These are phyloP conservation scores for Dryas octopetala DNA, from an alignment of 306 rosid species.

Conservation along the genomic window DNA sequence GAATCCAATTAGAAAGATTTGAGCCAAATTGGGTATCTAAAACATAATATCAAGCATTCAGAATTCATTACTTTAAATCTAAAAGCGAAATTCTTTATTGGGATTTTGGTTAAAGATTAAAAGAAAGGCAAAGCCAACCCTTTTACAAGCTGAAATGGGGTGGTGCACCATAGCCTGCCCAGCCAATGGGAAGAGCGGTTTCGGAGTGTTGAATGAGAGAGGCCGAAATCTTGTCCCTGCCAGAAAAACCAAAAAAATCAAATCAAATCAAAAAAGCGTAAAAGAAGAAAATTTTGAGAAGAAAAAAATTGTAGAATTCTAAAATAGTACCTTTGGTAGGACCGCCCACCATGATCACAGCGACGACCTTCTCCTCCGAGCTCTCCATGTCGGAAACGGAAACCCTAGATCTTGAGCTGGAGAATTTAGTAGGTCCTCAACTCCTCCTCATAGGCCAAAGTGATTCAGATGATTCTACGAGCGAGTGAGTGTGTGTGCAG, in stretches of 20 bases:
- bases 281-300: background rate
- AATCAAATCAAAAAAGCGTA: slow-evolving; percentile 11
- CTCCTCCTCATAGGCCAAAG: background rate
- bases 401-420: slow-evolving; percentile 40
- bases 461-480: background rate
- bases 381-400: slow-evolving; percentile 49
- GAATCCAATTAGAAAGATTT: slow-evolving; percentile 84
- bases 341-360: slow-evolving; percentile 98
- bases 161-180: slow-evolving; percentile 98
- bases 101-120: background rate
- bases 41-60: background rate
- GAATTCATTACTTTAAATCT: background rate
- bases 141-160: slow-evolving; percentile 91
- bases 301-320: background rate
- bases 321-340: slow-evolving; percentile 78
- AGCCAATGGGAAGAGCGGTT: slow-evolving; percentile 97
- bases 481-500: no score
- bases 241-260: slow-evolving; percentile 9
- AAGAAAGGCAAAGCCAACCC: slow-evolving; percentile 46
- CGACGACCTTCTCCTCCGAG: slow-evolving; percentile 85
- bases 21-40: slow-evolving; percentile 89
- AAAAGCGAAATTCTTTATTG: slow-evolving; percentile 10
- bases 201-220: slow-evolving; percentile 90
- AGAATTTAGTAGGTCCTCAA: background rate
- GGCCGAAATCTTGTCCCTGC: slow-evolving; percentile 98